Evolutionary conservation across 768 basidiomycete species (phyloP).

Genomic region (Tricholomella constricta): DNA sequence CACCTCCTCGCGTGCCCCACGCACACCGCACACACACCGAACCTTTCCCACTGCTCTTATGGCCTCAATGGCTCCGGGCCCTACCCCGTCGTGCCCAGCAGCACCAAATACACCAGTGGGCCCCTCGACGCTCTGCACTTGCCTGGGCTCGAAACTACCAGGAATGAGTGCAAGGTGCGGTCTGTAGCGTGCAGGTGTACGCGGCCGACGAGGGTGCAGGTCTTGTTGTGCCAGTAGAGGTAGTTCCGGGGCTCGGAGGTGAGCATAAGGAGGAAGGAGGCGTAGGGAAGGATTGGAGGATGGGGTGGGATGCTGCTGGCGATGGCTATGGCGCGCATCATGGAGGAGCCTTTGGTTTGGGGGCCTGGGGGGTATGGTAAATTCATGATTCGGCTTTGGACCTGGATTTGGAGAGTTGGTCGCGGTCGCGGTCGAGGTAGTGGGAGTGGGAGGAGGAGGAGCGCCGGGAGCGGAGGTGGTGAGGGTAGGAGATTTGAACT

Average conservation of each 20-base stretch:
- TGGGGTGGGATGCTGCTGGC: slow-evolving; percentile 41
- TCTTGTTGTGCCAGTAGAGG: slow-evolving; percentile 42
- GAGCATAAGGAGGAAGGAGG: slow-evolving; percentile 51
- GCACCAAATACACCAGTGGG: slow-evolving; percentile 45
- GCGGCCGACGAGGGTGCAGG: slow-evolving; percentile 40
- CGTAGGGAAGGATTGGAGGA: slow-evolving; percentile 47
- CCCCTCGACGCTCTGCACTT: slow-evolving; percentile 37
- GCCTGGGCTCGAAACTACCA: slow-evolving; percentile 31
- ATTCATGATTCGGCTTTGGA: slow-evolving; percentile 1
- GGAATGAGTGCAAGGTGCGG: slow-evolving; percentile 43
- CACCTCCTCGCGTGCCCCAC: slow-evolving; percentile 29
- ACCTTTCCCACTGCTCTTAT: slow-evolving; percentile 36
- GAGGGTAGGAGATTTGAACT: not conserved
- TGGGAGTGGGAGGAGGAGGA: slow-evolving; percentile 1
- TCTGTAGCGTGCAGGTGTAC: slow-evolving; percentile 44
- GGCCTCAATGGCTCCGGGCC: slow-evolving; percentile 36
- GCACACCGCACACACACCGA: slow-evolving; percentile 39
- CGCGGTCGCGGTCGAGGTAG: slow-evolving; percentile 1
- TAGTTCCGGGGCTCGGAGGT: slow-evolving; percentile 35
- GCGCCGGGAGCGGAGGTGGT: not conserved
- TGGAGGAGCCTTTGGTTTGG: slow-evolving; percentile 35
- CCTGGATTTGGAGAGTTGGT: slow-evolving; percentile 1
- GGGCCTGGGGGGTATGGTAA: not conserved
- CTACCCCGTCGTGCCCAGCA: slow-evolving; percentile 34
- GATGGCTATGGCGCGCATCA: slow-evolving; percentile 47